Percentiles rank a stretch among this genome's conserved stretches.
phyloP scores from a whole-genome alignment of 2,329 filamentous ascomycete species.

The Fusarium mangiferae region DNA sequence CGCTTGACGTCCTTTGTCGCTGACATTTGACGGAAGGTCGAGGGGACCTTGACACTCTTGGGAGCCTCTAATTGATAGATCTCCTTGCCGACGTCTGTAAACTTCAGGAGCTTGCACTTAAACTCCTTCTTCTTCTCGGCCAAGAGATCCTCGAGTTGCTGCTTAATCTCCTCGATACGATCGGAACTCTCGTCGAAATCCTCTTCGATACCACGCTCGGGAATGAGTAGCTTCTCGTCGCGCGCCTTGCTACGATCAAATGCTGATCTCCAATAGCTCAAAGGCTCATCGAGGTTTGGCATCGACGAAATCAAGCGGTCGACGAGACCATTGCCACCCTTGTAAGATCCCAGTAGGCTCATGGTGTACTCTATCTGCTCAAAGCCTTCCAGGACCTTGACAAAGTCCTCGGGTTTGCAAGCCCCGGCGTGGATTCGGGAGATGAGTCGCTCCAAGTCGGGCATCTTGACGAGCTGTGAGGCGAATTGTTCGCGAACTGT shows the following conservation, averaged over 20 bases:
- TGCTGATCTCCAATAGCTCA: constrained; percentile 89
- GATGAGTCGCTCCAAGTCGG: constrained; percentile 92
- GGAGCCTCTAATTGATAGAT: constrained; percentile 96
- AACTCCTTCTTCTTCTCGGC: constrained; percentile 77
- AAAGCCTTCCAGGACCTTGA: constrained; percentile 92
- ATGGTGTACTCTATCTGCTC: constrained; percentile 98
- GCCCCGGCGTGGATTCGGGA: constrained; percentile 92
- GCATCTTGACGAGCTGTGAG: constrained; percentile 87
- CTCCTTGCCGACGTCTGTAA: constrained; percentile 91
- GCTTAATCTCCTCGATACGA: constrained; percentile 78
- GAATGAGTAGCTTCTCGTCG: constrained; percentile 83
- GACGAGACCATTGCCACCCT: constrained; percentile 83
- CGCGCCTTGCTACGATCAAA: constrained; percentile 86
- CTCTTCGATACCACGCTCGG: constrained; percentile 86
- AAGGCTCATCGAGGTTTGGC: constrained; percentile 80
- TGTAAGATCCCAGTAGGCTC: constrained; percentile 77
- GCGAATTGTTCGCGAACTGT: constrained; percentile 87
- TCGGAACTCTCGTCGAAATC: constrained; percentile 90
- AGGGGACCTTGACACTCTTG: constrained; percentile 84
- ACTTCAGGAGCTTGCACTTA: constrained; percentile 78
- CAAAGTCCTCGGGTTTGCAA: constrained; percentile 92
- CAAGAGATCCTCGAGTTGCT: constrained; percentile 76
- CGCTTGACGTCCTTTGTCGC: constrained; percentile 89
- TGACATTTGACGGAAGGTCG: constrained; percentile 95
- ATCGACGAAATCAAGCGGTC: constrained; percentile 85